These are phyloP conservation scores for Kluyveromyces dobzhanskii DNA, from an alignment of 805 yeast genomes.

Conservation along the genomic window DNA sequence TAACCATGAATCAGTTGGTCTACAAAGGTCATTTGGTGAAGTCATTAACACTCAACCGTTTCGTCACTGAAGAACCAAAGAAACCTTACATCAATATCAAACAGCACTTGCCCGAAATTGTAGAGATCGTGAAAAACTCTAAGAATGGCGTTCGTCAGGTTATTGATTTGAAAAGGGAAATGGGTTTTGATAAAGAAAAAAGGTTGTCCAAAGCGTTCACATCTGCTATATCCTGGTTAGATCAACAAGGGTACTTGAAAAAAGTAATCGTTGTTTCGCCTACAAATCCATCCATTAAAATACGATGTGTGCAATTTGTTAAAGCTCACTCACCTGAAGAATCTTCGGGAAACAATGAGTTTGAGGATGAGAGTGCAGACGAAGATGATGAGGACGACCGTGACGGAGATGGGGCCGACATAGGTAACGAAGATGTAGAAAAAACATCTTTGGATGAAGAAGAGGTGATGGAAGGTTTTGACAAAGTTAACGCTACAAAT, in stretches of 20 bases:
- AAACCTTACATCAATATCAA: conserved; percentile 21
- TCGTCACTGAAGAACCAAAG: conserved; percentile 21
- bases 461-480: conserved; percentile 25
- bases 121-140: conserved; percentile 45
- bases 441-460: conserved; percentile 21
- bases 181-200: conserved; percentile 39
- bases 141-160: conserved; percentile 55
- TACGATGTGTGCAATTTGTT: conserved; percentile 38
- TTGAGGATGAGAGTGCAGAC: conserved; percentile 18
- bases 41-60: conserved; percentile 43
- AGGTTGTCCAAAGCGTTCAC: conserved; percentile 40
- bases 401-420: conserved; percentile 21
- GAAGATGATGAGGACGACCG: conserved; percentile 25
- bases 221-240: conserved; percentile 39
- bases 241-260: conserved; percentile 37
- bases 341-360: conserved; percentile 16
- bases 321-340: conserved; percentile 33
- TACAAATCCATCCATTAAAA: conserved; percentile 38
- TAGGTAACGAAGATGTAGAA: conserved; percentile 22
- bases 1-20: conserved; percentile 33
- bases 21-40: conserved; percentile 46
- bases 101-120: conserved; percentile 30
- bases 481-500: conserved; percentile 21
- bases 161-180: conserved; percentile 51
- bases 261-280: conserved; percentile 44